Percentiles rank a stretch among this genome's conserved stretches.
Evolutionary conservation across 2,329 filamentous ascomycete species (phyloP).

Genomic region (Fusarium humuli): DNA sequence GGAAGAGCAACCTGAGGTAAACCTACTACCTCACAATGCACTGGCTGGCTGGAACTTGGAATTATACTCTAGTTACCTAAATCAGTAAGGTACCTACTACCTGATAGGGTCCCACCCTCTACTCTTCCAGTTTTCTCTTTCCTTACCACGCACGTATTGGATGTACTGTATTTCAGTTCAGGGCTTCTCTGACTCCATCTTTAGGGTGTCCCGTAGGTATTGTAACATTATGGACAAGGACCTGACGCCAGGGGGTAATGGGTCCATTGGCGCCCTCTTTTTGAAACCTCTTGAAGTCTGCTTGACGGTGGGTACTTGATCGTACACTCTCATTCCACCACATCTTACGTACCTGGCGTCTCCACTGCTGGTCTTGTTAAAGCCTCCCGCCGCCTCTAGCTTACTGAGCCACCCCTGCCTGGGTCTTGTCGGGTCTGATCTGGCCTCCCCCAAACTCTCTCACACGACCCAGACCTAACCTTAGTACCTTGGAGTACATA

Average conservation of each 20-base stretch:
- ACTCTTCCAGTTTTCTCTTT: not conserved
- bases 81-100: not conserved
- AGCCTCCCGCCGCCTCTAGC: constrained; percentile 34
- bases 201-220: constrained; percentile 13
- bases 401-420: constrained; percentile 23
- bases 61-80: not conserved
- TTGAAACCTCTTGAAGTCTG: constrained; percentile 39
- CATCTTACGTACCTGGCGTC: constrained; percentile 24
- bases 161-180: not conserved
- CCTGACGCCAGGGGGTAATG: constrained; percentile 38
- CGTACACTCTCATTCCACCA: not conserved
- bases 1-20: not conserved
- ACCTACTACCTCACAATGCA: not conserved
- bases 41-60: not conserved
- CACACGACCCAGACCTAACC: constrained; percentile 22
- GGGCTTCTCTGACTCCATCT: constrained; percentile 18
- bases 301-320: constrained; percentile 10
- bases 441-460: constrained; percentile 42
- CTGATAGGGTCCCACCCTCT: constrained; percentile 9
- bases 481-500: not conserved
- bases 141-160: not conserved
- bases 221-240: constrained; percentile 33
- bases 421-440: constrained; percentile 34
- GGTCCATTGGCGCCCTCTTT: constrained; percentile 37
- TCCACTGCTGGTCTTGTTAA: constrained; percentile 34